These are phyloP conservation scores for Nannochloropsis gaditana DNA, from an alignment of 108 stramenopile species.

Conservation along the genomic window DNA sequence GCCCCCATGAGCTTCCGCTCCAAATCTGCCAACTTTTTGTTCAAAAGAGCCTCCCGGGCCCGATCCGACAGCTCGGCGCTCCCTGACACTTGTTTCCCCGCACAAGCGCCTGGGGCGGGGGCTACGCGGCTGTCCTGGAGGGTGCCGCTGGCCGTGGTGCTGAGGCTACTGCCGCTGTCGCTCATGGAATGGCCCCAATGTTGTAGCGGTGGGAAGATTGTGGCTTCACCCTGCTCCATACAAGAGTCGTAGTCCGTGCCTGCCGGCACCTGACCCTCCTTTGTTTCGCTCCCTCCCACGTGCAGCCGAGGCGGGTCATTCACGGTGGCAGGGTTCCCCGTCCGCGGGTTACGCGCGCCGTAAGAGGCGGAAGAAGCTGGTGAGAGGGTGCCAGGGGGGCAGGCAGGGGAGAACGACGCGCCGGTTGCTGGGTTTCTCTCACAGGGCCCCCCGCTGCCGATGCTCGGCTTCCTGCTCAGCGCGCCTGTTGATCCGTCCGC, in stretches of 20 bases:
- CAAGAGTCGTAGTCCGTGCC: neutral
- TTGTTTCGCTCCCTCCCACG: no score
- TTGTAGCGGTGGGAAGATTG: neutral
- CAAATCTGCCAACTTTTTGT: slow-evolving; percentile 1
- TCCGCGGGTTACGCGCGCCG: no score
- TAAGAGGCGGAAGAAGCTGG: no score
- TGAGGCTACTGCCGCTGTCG: neutral
- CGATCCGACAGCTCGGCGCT: neutral
- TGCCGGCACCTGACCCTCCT: no score
- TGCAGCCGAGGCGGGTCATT: no score
- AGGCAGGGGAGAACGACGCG: no score
- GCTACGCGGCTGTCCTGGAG: neutral
- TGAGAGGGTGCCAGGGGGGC: no score
- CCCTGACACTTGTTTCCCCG: neutral
- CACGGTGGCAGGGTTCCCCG: no score
- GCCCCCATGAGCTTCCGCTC: neutral
- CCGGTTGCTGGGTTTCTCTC: no score
- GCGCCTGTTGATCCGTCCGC: neutral
- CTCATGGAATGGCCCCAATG: neutral
- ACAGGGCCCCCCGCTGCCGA: no score
- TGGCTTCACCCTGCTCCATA: neutral
- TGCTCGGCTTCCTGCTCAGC: no score
- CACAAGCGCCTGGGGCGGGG: no score
- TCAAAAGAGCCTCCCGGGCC: neutral
- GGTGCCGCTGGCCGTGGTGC: neutral